These are phyloP conservation scores for Chalciporus sphaerocephalus DNA, from an alignment of 768 basidiomycete genomes.

Conservation along the genomic window DNA sequence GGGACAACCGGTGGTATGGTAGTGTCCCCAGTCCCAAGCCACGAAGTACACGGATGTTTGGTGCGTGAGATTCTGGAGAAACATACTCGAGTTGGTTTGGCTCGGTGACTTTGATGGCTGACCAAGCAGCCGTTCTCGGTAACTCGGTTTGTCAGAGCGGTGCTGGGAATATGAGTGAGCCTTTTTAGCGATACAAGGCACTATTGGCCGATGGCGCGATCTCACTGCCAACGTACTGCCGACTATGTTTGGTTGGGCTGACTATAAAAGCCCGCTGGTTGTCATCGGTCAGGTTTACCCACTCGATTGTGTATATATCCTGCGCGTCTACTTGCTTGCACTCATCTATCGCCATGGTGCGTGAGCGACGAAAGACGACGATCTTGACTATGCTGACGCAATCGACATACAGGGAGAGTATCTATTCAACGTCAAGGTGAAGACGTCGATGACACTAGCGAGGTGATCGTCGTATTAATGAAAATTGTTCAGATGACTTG, in stretches of 20 bases:
- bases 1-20: no score
- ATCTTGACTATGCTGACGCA: conserved; percentile 1
- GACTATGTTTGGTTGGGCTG: background rate
- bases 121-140: no score
- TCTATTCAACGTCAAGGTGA: conserved; percentile 81
- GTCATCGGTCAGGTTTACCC: conserved; percentile 3
- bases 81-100: background rate
- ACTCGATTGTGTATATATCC: background rate
- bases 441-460: background rate
- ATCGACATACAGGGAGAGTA: conserved; percentile 36
- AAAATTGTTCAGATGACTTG: conserved; percentile 68
- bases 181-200: background rate
- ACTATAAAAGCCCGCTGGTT: conserved; percentile 2
- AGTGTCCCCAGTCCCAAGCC: no score
- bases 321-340: background rate
- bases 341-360: conserved; percentile 20
- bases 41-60: no score
- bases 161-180: no score
- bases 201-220: conserved; percentile 9
- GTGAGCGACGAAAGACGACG: background rate
- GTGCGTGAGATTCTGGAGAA: conserved; percentile 15
- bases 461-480: conserved; percentile 2
- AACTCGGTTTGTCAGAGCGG: no score
- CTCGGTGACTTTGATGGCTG: no score
- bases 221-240: background rate